Percentiles rank a stretch among this genome's conserved stretches.
These are phyloP conservation scores for Lodderomyces orthopsilosis DNA, from an alignment of 1,139 yeast genomes.

Conservation along the genomic window DNA sequence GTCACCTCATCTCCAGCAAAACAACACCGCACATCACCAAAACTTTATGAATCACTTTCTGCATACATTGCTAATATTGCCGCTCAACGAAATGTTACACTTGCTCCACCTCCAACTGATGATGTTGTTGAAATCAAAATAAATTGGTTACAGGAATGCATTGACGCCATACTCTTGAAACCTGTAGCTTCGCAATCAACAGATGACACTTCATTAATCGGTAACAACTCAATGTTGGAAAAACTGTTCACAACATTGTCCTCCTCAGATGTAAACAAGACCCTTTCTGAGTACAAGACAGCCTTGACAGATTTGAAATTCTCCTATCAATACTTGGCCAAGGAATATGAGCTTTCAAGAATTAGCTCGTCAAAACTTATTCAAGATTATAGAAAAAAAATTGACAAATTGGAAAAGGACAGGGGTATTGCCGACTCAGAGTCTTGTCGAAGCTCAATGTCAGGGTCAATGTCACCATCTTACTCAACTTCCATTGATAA, in stretches of 20 bases:
- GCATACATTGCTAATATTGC: slow-evolving; percentile 55
- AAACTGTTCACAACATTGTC: neutral
- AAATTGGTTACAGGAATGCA: slow-evolving; percentile 55
- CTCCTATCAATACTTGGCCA: slow-evolving; percentile 59
- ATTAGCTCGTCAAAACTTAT: slow-evolving; percentile 47
- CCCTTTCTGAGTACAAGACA: slow-evolving; percentile 45
- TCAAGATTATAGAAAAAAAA: slow-evolving; percentile 48
- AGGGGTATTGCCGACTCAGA: neutral
- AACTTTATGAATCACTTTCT: slow-evolving; percentile 44
- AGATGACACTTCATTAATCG: neutral
- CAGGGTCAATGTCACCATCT: slow-evolving; percentile 3
- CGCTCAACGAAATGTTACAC: slow-evolving; percentile 44
- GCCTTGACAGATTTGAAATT: slow-evolving; percentile 61
- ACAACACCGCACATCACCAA: slow-evolving; percentile 1
- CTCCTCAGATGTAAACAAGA: slow-evolving; percentile 16
- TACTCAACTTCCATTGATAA: slow-evolving; percentile 21
- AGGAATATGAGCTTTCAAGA: slow-evolving; percentile 59
- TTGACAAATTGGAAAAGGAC: slow-evolving; percentile 44
- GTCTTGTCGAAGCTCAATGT: neutral
- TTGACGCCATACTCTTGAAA: slow-evolving; percentile 34
- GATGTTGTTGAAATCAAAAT: slow-evolving; percentile 25
- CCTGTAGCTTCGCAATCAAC: slow-evolving; percentile 1
- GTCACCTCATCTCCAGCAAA: slow-evolving; percentile 8
- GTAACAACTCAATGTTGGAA: slow-evolving; percentile 8
- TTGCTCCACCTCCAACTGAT: slow-evolving; percentile 43